Percentiles rank a stretch among this genome's conserved stretches.
Conservation (phyloP, 75 land plant species). For the Picea glauca region DNA sequence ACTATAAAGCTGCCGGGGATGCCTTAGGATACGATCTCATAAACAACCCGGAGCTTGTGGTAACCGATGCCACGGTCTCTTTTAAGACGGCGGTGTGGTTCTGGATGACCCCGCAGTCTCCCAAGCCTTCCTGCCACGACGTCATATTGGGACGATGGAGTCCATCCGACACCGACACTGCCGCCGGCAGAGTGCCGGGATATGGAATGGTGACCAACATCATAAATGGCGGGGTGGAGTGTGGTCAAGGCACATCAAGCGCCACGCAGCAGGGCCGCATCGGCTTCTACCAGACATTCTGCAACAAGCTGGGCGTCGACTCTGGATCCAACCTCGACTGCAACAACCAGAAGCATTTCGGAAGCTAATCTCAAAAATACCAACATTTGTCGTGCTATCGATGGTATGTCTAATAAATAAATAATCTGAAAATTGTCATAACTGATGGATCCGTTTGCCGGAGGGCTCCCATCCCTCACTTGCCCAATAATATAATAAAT, state of each 20-base stretch:
- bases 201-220: conserved; percentile 63
- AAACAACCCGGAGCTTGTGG: conserved; percentile 43
- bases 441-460: too few relatives aligned
- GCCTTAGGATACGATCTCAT: conserved; percentile 29
- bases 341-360: conserved; percentile 18
- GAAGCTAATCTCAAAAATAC: too few relatives aligned
- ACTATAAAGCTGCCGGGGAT: too few relatives aligned
- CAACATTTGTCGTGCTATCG: too few relatives aligned
- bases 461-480: too few relatives aligned
- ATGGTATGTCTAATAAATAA: too few relatives aligned
- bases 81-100: conserved; percentile 66
- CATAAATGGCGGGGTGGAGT: conserved; percentile 62
- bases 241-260: conserved; percentile 30
- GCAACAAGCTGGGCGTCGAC: conserved; percentile 29
- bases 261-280: conserved; percentile 29
- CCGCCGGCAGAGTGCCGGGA: conserved; percentile 42
- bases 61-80: conserved; percentile 25
- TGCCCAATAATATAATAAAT: too few relatives aligned
- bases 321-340: conserved; percentile 40
- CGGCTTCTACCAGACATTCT: conserved; percentile 46
- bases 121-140: conserved; percentile 51
- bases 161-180: conserved; percentile 32
- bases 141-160: conserved; percentile 52
- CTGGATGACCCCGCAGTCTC: conserved; percentile 51
- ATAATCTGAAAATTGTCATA: too few relatives aligned